Percentiles rank a stretch among this genome's conserved stretches.
phyloP scores from a whole-genome alignment of 2,329 filamentous ascomycete genomes.

The Monosporascus sp. region DNA sequence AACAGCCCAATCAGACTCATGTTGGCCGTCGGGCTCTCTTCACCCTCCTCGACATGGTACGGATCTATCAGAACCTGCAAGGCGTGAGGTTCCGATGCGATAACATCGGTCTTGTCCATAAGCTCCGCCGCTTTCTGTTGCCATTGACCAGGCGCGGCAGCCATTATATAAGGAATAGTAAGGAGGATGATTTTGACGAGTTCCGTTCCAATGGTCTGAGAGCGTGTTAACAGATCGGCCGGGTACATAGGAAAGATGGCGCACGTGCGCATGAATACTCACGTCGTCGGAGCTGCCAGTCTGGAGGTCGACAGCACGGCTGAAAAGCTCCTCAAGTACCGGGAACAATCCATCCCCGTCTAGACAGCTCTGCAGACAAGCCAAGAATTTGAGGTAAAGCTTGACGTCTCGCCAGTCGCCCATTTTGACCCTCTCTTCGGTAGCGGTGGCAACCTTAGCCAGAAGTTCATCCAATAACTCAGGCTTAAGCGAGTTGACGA shows the following conservation, averaged over 20 bases:
- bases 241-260: not conserved
- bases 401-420: slow-evolving; percentile 91
- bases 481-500: slow-evolving; percentile 71
- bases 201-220: slow-evolving; percentile 67
- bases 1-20: slow-evolving; percentile 72
- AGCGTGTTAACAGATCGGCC: not conserved
- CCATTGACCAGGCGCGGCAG: slow-evolving; percentile 64
- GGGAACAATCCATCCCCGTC: slow-evolving; percentile 82
- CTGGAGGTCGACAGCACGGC: slow-evolving; percentile 85
- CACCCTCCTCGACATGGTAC: slow-evolving; percentile 62
- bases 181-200: slow-evolving; percentile 95
- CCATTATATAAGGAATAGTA: slow-evolving; percentile 86
- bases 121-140: slow-evolving; percentile 71
- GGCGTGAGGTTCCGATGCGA: slow-evolving; percentile 81
- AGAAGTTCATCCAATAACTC: slow-evolving; percentile 72
- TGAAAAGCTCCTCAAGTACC: slow-evolving; percentile 84
- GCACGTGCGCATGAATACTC: slow-evolving; percentile 32
- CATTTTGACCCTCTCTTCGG: slow-evolving; percentile 62
- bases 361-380: slow-evolving; percentile 75
- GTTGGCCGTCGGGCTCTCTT: slow-evolving; percentile 58
- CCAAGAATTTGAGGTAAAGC: slow-evolving; percentile 81
- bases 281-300: slow-evolving; percentile 91
- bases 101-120: slow-evolving; percentile 91
- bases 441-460: slow-evolving; percentile 51
- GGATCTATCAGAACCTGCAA: slow-evolving; percentile 84